These are phyloP conservation scores for Xylariaceae sp. DNA, from an alignment of 2,329 filamentous ascomycete genomes.

Conservation along the genomic window DNA sequence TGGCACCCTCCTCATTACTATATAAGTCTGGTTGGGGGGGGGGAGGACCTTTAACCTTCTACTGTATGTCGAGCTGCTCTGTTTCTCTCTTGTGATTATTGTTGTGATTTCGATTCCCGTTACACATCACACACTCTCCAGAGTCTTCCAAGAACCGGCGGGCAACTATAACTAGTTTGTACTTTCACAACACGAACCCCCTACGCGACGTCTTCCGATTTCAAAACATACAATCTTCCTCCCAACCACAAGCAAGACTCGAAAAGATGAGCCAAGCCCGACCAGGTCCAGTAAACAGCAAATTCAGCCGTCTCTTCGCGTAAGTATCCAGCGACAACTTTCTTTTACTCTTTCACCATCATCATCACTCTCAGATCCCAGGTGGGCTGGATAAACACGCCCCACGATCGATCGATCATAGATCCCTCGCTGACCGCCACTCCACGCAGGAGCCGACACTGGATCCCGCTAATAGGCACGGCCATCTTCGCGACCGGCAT, in stretches of 20 bases:
- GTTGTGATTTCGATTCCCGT: background rate
- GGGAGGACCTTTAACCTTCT: no score
- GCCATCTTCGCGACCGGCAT: slow-evolving; percentile 38
- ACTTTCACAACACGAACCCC: background rate
- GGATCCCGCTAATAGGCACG: slow-evolving; percentile 39
- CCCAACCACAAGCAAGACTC: background rate
- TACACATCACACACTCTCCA: no score
- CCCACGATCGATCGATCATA: no score
- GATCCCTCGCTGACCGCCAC: slow-evolving; percentile 6
- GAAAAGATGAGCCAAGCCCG: slow-evolving; percentile 12
- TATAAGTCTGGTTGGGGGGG: background rate
- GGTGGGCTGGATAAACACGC: no score
- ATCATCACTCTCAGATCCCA: no score
- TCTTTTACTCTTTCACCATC: no score
- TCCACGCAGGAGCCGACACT: slow-evolving; percentile 40
- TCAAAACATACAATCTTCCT: background rate
- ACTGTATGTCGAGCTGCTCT: background rate
- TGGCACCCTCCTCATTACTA: background rate
- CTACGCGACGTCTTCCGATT: background rate
- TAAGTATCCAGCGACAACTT: slow-evolving; percentile 5
- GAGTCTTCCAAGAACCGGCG: no score
- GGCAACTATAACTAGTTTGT: background rate
- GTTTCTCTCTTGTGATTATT: background rate
- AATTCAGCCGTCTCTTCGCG: slow-evolving; percentile 11
- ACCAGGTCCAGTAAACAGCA: slow-evolving; percentile 10